These are phyloP conservation scores for Oenanthe javanica DNA, from an alignment of 140 eudicot species.

Conservation along the genomic window DNA sequence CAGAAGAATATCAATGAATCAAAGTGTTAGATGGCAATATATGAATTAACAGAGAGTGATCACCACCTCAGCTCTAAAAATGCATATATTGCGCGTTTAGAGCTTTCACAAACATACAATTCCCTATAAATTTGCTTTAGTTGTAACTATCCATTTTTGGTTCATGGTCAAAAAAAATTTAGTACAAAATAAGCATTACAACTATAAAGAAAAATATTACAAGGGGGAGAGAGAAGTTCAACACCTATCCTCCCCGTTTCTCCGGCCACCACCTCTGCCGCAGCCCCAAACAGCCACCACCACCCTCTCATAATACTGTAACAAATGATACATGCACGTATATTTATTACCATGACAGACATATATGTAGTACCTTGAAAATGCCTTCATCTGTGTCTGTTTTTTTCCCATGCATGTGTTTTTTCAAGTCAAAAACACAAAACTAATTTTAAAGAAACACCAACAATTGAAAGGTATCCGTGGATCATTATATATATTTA, in stretches of 20 bases:
- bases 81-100: background rate
- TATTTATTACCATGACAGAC: background rate
- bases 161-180: background rate
- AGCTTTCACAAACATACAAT: background rate
- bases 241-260: constrained; percentile 1
- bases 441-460: background rate
- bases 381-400: background rate
- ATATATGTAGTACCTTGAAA: background rate
- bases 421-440: background rate
- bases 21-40: too few relatives aligned
- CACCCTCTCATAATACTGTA: background rate
- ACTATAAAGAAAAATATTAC: background rate
- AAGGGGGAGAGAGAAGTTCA: background rate
- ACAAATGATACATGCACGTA: background rate
- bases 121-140: background rate
- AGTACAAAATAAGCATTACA: constrained; percentile 1
- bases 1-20: too few relatives aligned
- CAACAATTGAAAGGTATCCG: background rate
- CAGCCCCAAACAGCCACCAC: background rate
- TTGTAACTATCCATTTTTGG: constrained; percentile 12
- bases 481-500: background rate
- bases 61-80: background rate
- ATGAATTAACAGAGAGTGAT: too few relatives aligned
- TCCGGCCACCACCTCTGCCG: background rate
- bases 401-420: constrained; percentile 5